Conservation (phyloP, 768 basidiomycete species). For the Mycena haematopus region DNA sequence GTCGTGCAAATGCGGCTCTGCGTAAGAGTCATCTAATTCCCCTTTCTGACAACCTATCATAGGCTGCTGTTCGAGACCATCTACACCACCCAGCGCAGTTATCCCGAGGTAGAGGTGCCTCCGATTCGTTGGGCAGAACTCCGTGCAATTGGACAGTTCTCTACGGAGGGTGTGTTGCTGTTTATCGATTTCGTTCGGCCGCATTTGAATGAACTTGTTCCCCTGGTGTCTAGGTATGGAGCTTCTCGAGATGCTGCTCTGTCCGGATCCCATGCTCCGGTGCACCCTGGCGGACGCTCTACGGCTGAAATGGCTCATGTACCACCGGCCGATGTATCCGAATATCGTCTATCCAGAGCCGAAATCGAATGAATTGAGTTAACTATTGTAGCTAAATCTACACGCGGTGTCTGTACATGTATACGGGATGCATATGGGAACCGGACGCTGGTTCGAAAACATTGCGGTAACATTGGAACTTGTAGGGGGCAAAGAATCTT, state of each 20-base stretch:
- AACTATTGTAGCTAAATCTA: too few relatives aligned
- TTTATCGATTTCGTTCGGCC: neutral
- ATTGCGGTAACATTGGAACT: too few relatives aligned
- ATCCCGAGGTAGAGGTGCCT: neutral
- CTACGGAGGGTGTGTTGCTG: neutral
- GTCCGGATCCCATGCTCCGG: neutral
- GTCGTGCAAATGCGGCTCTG: neutral
- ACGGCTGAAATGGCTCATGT: conserved; percentile 6
- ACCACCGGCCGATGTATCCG: conserved; percentile 19
- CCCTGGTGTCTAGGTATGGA: neutral
- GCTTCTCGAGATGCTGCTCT: neutral
- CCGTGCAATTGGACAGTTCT: neutral
- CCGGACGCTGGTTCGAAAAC: too few relatives aligned
- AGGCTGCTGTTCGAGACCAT: conserved; percentile 3
- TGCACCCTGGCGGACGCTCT: neutral
- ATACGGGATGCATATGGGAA: too few relatives aligned
- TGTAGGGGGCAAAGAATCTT: too few relatives aligned
- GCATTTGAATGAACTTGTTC: neutral
- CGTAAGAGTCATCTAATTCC: neutral
- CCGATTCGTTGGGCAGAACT: conserved; percentile 3
- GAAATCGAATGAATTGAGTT: neutral
- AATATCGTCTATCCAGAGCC: conserved; percentile 11
- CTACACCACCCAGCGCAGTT: neutral
- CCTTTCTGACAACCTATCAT: neutral
- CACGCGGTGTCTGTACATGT: too few relatives aligned